Conservation (phyloP, 2,329 filamentous ascomycete genomes). For the Fusarium sp. region DNA sequence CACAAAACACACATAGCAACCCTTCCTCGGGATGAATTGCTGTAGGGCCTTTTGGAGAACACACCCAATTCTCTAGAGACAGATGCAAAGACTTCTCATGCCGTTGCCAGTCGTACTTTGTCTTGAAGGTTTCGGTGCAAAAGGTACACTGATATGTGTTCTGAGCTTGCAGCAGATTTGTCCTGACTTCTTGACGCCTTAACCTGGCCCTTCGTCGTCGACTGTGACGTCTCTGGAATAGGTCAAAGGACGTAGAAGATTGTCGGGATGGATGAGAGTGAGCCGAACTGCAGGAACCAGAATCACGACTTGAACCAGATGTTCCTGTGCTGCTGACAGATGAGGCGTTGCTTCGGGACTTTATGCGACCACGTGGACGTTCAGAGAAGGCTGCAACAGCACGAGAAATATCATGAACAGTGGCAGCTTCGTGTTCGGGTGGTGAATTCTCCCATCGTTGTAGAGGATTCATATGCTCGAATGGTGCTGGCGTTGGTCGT, state of each 20-base stretch:
- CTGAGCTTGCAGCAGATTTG: constrained; percentile 16
- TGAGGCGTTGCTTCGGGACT: constrained; percentile 49
- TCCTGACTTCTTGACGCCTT: constrained; percentile 23
- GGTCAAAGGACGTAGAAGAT: constrained; percentile 21
- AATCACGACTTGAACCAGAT: constrained; percentile 25
- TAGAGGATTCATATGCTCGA: constrained; percentile 40
- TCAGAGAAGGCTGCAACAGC: constrained; percentile 42
- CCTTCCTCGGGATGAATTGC: constrained; percentile 51
- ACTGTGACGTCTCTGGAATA: constrained; percentile 22
- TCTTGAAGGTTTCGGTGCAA: constrained; percentile 57
- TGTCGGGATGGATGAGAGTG: constrained; percentile 13
- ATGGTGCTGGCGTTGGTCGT: constrained; percentile 49
- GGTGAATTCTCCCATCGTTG: constrained; percentile 49
- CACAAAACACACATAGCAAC: constrained; percentile 50
- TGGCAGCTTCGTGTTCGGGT: constrained; percentile 47
- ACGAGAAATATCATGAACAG: constrained; percentile 45
- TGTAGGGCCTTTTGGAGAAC: constrained; percentile 46
- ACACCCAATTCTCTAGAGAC: constrained; percentile 60
- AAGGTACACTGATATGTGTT: constrained; percentile 56
- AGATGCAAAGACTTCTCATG: constrained; percentile 61
- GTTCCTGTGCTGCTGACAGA: constrained; percentile 46
- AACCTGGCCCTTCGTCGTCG: constrained; percentile 25
- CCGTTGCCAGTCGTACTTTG: constrained; percentile 59
- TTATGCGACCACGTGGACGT: constrained; percentile 48
- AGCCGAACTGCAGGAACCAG: constrained; percentile 29